A percentile compares a stretch with the other conserved stretches of the same genome.
phyloP scores from a whole-genome alignment of 805 yeast genomes.

The Candida alai region DNA sequence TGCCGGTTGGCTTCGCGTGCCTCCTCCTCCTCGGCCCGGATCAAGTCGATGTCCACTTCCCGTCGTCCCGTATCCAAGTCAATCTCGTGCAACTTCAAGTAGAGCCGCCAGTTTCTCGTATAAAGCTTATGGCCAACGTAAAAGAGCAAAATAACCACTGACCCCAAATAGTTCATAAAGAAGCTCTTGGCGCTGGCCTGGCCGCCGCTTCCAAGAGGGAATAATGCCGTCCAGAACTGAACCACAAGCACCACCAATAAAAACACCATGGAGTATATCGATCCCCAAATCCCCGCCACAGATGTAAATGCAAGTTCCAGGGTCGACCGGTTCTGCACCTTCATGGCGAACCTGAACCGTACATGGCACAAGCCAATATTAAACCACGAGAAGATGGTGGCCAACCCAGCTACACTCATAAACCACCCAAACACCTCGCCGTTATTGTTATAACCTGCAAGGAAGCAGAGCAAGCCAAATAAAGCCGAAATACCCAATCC shows the following conservation, averaged over 20 bases:
- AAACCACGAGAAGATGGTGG: slow-evolving; percentile 40
- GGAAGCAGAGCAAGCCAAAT: slow-evolving; percentile 39
- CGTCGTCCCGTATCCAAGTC: slow-evolving; percentile 38
- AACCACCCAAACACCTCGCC: slow-evolving; percentile 37
- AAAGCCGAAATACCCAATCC: slow-evolving; percentile 29
- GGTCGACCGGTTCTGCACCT: slow-evolving; percentile 27
- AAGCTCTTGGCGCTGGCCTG: slow-evolving; percentile 28
- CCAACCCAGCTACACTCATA: slow-evolving; percentile 37
- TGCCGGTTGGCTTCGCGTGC: slow-evolving; percentile 22
- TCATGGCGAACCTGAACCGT: slow-evolving; percentile 38
- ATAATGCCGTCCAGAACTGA: slow-evolving; percentile 39
- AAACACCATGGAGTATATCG: slow-evolving; percentile 30
- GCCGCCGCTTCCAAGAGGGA: slow-evolving; percentile 30
- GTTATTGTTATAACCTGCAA: slow-evolving; percentile 30
- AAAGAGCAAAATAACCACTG: slow-evolving; percentile 26
- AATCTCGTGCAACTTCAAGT: slow-evolving; percentile 27
- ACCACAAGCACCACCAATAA: slow-evolving; percentile 28
- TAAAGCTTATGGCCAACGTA: slow-evolving; percentile 40
- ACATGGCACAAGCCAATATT: slow-evolving; percentile 39
- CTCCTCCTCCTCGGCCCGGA: slow-evolving; percentile 34
- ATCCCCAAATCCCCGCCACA: slow-evolving; percentile 35
- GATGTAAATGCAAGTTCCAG: slow-evolving; percentile 35
- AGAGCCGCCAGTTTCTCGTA: slow-evolving; percentile 29
- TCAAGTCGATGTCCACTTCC: slow-evolving; percentile 25
- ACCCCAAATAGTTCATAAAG: slow-evolving; percentile 37